phyloP scores from a whole-genome alignment of 2,329 filamentous ascomycete species.

The Harringtonia lauricola region DNA sequence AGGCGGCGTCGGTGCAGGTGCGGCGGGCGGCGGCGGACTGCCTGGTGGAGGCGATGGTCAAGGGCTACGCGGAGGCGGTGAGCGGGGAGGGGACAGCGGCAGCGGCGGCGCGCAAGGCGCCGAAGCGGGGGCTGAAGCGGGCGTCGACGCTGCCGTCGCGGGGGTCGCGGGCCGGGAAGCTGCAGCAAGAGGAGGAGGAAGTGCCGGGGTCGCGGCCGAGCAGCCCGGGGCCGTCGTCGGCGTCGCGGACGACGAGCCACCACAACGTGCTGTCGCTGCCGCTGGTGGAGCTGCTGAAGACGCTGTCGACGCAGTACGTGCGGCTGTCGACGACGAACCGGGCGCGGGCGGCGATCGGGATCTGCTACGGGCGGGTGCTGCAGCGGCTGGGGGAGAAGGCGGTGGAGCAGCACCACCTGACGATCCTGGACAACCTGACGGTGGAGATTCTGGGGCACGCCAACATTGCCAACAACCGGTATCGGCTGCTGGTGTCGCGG shows the following conservation, averaged over 20 bases:
- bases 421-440: constrained; percentile 71
- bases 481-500: constrained; percentile 73
- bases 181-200: constrained; percentile 61
- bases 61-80: constrained; percentile 58
- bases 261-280: constrained; percentile 59
- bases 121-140: constrained; percentile 50
- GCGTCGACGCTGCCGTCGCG: constrained; percentile 44
- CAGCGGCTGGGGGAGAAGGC: constrained; percentile 67
- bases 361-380: constrained; percentile 78
- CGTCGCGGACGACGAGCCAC: constrained; percentile 43
- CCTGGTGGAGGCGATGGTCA: constrained; percentile 71
- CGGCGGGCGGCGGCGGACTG: constrained; percentile 80
- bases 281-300: constrained; percentile 65
- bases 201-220: constrained; percentile 48
- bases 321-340: constrained; percentile 69
- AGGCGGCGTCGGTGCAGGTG: constrained; percentile 63
- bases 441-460: constrained; percentile 67
- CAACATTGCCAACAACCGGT: constrained; percentile 72
- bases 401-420: constrained; percentile 73
- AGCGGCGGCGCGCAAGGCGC: constrained; percentile 55
- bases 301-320: constrained; percentile 71
- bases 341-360: constrained; percentile 68
- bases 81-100: constrained; percentile 20
- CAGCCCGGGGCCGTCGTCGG: constrained; percentile 49
- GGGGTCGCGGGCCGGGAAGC: constrained; percentile 31